Base-by-base conservation (phyloP, 2,329 filamentous ascomycete species). In the Talaromyces atroroseus region DNA sequence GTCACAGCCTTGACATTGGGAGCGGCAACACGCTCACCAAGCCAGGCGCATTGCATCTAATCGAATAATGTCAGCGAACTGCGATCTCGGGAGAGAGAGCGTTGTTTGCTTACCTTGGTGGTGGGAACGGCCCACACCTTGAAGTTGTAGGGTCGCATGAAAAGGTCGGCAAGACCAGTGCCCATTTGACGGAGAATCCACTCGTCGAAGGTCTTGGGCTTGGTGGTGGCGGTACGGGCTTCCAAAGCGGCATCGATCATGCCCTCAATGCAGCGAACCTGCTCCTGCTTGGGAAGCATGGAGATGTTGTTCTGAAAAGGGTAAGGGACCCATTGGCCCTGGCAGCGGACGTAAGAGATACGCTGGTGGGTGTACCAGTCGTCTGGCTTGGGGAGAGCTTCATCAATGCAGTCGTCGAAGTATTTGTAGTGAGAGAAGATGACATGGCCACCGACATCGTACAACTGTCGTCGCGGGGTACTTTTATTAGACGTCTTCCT, bases 351-450 rank as follows among this genome's bases (percentile, higher is more conserved):
- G 75, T 99, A 99, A 62, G 94, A 99, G 78, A 99, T 94, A 73
- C 94, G 92, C 82, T 99, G 88, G 81, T 99, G 94, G 63, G 86
- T 90, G 79, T 88, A 97, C 94, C 94, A 99, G 80, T 99, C 94
- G 59, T 90, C 87, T 58, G 91, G 85, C 71, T 90, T 90, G 68
- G 94, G 94, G 44, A 99, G 86, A 53, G 94, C 94, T 82, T 99
- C 94, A 74, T 97, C 84, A 72, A 99, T 87, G 80, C 90, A 95
- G 81, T 99, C 94, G 79, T 99, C 94, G 75, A 99, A 99, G 85
- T 99, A 99, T 81, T 96, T 96, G 88, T 99, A 99, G 84, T 96
- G 92, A 67, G 92, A 96, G 84, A 96, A 96, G 79, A 96, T 96
- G 78, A 96, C 92, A 78, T 96, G 92, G 67, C 92, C 92, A 73